Evolutionary conservation across 2,329 filamentous ascomycete genomes (phyloP).

Genomic region (Bipolaris oryzae): DNA sequence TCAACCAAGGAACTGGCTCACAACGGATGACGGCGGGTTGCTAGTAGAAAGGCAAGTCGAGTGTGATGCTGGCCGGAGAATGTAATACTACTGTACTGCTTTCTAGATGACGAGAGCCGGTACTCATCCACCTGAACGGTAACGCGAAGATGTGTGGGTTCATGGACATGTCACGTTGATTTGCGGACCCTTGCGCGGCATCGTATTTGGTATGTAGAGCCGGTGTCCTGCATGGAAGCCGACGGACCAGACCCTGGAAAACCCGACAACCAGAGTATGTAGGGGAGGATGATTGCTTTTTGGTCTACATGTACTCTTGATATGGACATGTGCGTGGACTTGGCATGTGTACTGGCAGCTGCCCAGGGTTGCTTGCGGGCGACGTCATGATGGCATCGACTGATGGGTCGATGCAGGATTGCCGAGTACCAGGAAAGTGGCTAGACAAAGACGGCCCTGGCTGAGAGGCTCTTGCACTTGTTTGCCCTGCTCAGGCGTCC

Average conservation of each 20-base stretch:
- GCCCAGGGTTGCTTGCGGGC: background rate
- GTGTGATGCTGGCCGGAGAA: constrained; percentile 2
- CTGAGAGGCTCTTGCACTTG: constrained; percentile 10
- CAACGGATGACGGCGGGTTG: background rate
- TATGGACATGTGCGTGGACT: background rate
- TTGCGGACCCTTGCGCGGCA: constrained; percentile 16
- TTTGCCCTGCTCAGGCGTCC: constrained; percentile 8
- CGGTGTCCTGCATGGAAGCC: constrained; percentile 13
- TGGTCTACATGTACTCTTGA: background rate
- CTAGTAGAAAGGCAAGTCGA: constrained; percentile 1
- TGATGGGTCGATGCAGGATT: constrained; percentile 4
- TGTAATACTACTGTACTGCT: constrained; percentile 11
- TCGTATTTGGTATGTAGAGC: constrained; percentile 14
- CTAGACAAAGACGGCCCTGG: background rate
- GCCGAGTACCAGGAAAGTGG: constrained; percentile 5
- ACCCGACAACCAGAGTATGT: background rate
- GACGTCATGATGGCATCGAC: constrained; percentile 10
- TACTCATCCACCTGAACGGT: constrained; percentile 10
- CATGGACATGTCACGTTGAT: constrained; percentile 19
- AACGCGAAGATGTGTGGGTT: constrained; percentile 12
- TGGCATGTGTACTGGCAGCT: background rate
- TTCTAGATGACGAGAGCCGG: constrained; percentile 15
- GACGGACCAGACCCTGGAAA: constrained; percentile 2
- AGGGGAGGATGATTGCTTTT: background rate
- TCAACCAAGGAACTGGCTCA: constrained; percentile 13